These are phyloP conservation scores for Kwoniella shandongensis DNA, from an alignment of 768 basidiomycete genomes.

Conservation along the genomic window DNA sequence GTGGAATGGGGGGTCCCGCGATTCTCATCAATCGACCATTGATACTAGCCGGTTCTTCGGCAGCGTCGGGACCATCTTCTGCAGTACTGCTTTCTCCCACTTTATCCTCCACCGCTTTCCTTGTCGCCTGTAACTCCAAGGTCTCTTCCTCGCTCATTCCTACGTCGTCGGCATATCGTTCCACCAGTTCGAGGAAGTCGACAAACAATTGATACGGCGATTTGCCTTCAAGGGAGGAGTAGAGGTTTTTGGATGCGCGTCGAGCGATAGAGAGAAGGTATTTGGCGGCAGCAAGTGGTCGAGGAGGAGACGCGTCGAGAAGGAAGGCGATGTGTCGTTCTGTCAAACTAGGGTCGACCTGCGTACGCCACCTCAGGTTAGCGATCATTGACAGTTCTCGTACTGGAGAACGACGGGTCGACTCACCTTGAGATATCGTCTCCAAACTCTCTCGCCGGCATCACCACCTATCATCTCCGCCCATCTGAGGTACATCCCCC, in stretches of 20 bases:
- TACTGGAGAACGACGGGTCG: background rate
- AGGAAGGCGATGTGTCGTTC: constrained; percentile 55
- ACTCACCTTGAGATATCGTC: constrained; percentile 82
- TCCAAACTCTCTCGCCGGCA: constrained; percentile 63
- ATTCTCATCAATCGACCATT: constrained; percentile 70
- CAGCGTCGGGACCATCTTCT: constrained; percentile 48
- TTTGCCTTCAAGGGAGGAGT: constrained; percentile 85
- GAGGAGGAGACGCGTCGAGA: constrained; percentile 67
- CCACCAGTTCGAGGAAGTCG: constrained; percentile 89
- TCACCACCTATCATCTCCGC: constrained; percentile 76
- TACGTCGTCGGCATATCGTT: constrained; percentile 85
- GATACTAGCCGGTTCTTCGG: constrained; percentile 56
- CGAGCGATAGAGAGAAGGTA: constrained; percentile 78
- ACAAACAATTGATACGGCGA: constrained; percentile 91
- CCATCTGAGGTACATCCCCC: constrained; percentile 91
- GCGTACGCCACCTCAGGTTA: background rate
- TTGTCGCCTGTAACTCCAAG: constrained; percentile 58
- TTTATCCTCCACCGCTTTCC: constrained; percentile 48
- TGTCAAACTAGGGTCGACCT: constrained; percentile 55
- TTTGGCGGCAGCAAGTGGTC: constrained; percentile 91
- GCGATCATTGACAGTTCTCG: background rate
- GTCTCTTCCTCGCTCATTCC: constrained; percentile 82
- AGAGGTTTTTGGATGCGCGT: constrained; percentile 77
- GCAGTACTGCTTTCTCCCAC: constrained; percentile 56
- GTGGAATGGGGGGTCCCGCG: constrained; percentile 65